These are phyloP conservation scores for Juglanconis sp. DNA, from an alignment of 2,329 filamentous ascomycete species.

Conservation along the genomic window DNA sequence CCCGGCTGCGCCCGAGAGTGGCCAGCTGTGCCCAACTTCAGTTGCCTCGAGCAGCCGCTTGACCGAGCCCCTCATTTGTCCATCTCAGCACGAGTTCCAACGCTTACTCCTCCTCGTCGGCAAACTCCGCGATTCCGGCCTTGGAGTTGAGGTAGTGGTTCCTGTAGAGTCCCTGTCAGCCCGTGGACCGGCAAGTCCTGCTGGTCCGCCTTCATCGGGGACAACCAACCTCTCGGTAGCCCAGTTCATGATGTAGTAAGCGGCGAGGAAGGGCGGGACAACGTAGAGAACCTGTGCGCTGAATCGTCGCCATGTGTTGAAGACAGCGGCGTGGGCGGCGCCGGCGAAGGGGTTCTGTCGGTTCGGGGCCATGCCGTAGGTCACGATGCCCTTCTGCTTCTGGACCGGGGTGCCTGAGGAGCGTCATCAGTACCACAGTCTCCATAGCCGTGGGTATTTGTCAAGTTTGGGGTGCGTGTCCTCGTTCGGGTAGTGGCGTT, in stretches of 20 bases:
- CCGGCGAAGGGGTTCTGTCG: constrained; percentile 85
- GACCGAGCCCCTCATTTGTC: neutral
- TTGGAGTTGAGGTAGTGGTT: constrained; percentile 83
- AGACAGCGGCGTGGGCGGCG: constrained; percentile 75
- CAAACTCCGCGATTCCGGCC: constrained; percentile 60
- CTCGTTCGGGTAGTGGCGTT: constrained; percentile 7
- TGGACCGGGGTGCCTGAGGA: constrained; percentile 23
- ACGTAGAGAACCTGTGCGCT: constrained; percentile 86
- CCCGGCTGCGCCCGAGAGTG: neutral
- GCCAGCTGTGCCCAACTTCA: neutral
- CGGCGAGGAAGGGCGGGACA: constrained; percentile 71
- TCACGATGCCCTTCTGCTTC: constrained; percentile 62
- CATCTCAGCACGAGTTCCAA: neutral
- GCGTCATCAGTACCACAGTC: constrained; percentile 21
- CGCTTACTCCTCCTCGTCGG: constrained; percentile 39
- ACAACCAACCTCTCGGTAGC: constrained; percentile 78
- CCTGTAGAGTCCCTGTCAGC: constrained; percentile 40
- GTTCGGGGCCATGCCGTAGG: constrained; percentile 80
- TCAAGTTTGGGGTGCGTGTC: constrained; percentile 21
- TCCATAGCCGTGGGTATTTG: constrained; percentile 37
- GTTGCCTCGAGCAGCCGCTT: neutral
- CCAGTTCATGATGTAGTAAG: constrained; percentile 86
- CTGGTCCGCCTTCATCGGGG: neutral
- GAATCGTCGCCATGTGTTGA: constrained; percentile 91
- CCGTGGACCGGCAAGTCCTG: too few relatives aligned